These are phyloP conservation scores for Chrysoporthe cubensis DNA, from an alignment of 2,329 filamentous ascomycete genomes.

Conservation along the genomic window DNA sequence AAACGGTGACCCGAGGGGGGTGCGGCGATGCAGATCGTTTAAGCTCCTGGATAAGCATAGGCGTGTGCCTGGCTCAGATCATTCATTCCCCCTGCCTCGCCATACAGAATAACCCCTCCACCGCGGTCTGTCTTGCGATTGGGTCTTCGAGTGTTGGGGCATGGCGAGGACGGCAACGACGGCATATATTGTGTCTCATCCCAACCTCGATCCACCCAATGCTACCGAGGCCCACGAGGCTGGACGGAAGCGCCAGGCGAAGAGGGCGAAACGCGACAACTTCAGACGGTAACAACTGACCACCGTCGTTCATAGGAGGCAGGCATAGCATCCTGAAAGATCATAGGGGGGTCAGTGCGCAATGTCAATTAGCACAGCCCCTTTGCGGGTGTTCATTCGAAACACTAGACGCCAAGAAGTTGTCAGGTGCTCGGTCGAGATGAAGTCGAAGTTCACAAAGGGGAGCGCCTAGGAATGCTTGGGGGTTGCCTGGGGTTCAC, in stretches of 20 bases:
- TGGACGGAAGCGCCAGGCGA: neutral
- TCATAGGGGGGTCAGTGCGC: neutral
- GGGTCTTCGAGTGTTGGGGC: neutral
- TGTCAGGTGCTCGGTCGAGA: conserved; percentile 5
- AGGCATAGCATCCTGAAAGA: neutral
- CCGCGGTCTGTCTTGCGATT: neutral
- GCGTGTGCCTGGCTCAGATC: neutral
- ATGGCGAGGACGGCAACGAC: neutral
- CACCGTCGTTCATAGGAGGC: neutral
- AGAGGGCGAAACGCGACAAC: neutral
- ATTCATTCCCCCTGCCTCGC: neutral
- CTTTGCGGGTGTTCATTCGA: conserved; percentile 5
- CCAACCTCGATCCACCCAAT: neutral
- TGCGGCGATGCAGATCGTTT: neutral
- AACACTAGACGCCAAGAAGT: conserved; percentile 14
- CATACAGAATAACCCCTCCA: neutral
- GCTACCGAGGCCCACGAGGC: neutral
- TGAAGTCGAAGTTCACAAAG: neutral
- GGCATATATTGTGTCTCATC: neutral
- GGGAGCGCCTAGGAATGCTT: too few relatives aligned
- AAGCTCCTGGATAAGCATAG: conserved; percentile 5
- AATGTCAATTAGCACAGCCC: neutral
- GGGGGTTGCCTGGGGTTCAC: neutral
- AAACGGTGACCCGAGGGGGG: neutral
- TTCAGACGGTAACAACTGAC: neutral